Evolutionary conservation across 2,329 filamentous ascomycete species (phyloP), one percentile per base, ranked within the genome.

Genomic region (Tolypocladium cylindrosporum): DNA sequence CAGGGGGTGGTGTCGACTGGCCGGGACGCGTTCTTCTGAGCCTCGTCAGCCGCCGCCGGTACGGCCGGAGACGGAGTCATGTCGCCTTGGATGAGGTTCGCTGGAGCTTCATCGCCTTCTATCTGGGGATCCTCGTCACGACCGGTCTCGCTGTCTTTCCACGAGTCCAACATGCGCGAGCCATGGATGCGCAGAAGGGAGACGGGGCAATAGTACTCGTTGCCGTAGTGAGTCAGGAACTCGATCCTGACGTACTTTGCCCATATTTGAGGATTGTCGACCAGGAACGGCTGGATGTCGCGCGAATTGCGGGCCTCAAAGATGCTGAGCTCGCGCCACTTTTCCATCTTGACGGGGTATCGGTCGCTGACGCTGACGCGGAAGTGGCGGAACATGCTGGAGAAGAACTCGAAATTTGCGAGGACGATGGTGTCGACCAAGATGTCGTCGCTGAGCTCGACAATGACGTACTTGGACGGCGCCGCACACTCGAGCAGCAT

Each of bases 371-470:
- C 93, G 69, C 90, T 95, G 64, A 97, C 85, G 55, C 89, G 83
- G 71, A 99, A 97, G 54, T 87, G 89, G 56, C 91, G 88, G 65
- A 97, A 89, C 82, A 96, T 97, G 69, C 91, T 97, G 57, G 91
- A 96, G 77, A 99, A 99, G 77, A 99, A 99, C 72, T 99, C 94
- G 66, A 95, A 99, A 71, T 99, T 99, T 61, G 93, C 94, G 57
- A 99, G 80, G n/a, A 97, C 94, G 45, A 99, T 80, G 0, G 94
- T 99, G 69, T 99, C 94, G 59, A 99, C 89, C 51, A 96, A 80
- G 58, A 87, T 84, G 58, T 87, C 84, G 67, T 96, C 91, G 71
- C 91, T 97, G 37, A 99, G 79, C 74, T 99, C 94, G 60, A 99
- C 85, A 60, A 97, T 92, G 62, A 97, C 80, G 69, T 95, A 97